Evolutionary conservation across 176 grass and related monocot species (phyloP), one percentile per base, ranked within the genome.

Genomic region (Paspalum notatum): DNA sequence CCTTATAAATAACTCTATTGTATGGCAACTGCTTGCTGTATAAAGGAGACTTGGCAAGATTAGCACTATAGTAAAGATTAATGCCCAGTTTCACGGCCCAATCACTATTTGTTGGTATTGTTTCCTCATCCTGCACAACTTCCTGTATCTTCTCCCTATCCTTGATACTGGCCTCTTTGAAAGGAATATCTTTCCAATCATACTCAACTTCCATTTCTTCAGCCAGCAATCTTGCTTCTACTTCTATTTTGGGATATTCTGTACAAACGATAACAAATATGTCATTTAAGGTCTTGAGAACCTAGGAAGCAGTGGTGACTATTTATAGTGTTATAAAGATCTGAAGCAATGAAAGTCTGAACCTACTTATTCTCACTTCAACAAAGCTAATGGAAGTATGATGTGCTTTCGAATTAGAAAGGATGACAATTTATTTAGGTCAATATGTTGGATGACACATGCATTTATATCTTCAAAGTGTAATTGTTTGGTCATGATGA

Each of bases 41-140:
- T 50, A 81, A 80, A 87, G 92, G 90, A 76, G 90, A 95, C 83
- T 91, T 98, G 46, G 92, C 87, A 64, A 98, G 92, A 79, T 91
- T 93, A 49, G 92, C 95, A 69, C 92, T 95, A 74, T 92, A 95
- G 80, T 98, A 98, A 63, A 98, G 81, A 81, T 98, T 98, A n/a
- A 89, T 85, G 58, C 95, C 92, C 85, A 98, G 77, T 66, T 98
- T 98, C n/a, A 93, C 95, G 71, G 95, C 84, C 95, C 95, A 98
- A 75, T 98, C 95, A 79, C 79, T 74, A 53, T 80, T 89, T 88
- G 88, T 86, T 39, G 92, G 95, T 59, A 98, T 83, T 12, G 75
- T 67, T 77, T 93, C 95, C 86, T 95, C 90, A 83, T 98, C 95
- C 45, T 69, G 71, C 71, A 93, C 42, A 51, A 86, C 84, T 58